phyloP scores from a whole-genome alignment of 2,329 filamentous ascomycete species.

The Beauveria pseudobassiana region DNA sequence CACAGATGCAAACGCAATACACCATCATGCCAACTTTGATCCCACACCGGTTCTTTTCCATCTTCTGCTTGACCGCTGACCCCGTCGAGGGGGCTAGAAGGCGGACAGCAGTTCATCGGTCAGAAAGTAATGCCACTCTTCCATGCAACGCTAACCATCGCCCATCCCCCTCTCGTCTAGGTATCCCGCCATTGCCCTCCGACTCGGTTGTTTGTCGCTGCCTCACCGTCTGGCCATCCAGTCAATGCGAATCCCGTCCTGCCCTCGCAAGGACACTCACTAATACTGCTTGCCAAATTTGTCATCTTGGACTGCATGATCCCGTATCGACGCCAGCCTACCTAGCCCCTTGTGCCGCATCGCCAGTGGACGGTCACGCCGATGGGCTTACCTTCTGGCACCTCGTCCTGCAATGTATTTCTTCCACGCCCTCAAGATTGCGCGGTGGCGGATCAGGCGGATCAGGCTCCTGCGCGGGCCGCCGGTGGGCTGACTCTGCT shows the following conservation, averaged over 20 bases:
- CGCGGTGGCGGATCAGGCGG: conserved; percentile 11
- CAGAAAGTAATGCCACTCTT: conserved; percentile 5
- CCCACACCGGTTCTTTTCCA: conserved; percentile 8
- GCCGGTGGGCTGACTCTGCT: conserved; percentile 4
- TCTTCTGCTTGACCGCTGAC: conserved; percentile 6
- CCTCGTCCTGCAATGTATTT: background rate
- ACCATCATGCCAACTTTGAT: conserved; percentile 1
- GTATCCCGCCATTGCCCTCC: background rate
- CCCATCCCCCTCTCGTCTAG: background rate
- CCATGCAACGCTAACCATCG: conserved; percentile 1
- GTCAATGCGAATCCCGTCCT: background rate
- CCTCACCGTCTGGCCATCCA: background rate
- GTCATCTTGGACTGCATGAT: background rate
- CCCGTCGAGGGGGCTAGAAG: background rate
- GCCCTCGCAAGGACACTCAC: background rate
- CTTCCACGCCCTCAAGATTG: conserved; percentile 10
- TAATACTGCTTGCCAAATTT: background rate
- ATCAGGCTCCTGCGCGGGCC: conserved; percentile 8
- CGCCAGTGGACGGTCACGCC: background rate
- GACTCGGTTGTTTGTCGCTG: background rate
- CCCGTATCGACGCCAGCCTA: background rate
- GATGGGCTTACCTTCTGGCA: background rate
- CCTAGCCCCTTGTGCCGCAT: background rate
- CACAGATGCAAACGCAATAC: background rate
- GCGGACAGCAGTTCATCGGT: conserved; percentile 8